Conservation (phyloP, 352 stramenopile species). For the Globisporangium emineosum region DNA sequence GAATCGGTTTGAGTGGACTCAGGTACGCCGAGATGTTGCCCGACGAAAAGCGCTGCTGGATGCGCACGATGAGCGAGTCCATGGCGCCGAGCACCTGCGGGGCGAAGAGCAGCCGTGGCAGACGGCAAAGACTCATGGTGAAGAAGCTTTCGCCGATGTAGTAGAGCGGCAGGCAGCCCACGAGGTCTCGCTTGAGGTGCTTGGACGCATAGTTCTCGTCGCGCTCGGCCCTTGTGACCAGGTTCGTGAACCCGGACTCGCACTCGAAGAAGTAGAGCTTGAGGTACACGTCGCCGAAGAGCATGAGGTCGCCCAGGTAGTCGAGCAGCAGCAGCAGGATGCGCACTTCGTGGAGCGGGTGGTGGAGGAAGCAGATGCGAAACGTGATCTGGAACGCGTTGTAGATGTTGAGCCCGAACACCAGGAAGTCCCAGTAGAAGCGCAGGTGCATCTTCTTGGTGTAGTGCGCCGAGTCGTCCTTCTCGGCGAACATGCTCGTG, state of each 20-base stretch:
- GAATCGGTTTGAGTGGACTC: constrained; percentile 57
- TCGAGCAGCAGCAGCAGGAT: constrained; percentile 36
- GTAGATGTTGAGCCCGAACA: constrained; percentile 55
- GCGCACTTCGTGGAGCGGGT: constrained; percentile 20
- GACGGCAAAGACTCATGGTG: constrained; percentile 47
- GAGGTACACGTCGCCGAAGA: constrained; percentile 55
- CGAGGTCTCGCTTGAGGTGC: constrained; percentile 39
- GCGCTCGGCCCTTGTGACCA: constrained; percentile 45
- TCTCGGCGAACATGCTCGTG: constrained; percentile 58
- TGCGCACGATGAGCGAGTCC: constrained; percentile 59
- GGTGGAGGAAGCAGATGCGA: constrained; percentile 57
- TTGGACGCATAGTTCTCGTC: constrained; percentile 39
- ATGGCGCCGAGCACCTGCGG: constrained; percentile 37
- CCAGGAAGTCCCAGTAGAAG: constrained; percentile 60
- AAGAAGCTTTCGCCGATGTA: constrained; percentile 60
- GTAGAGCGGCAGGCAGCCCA: constrained; percentile 55
- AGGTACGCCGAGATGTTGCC: constrained; percentile 66
- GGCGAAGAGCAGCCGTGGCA: constrained; percentile 52
- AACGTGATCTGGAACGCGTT: constrained; percentile 72
- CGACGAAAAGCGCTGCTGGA: constrained; percentile 63
- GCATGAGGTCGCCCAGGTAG: constrained; percentile 36
- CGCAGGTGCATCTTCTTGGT: constrained; percentile 48
- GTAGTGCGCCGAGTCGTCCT: constrained; percentile 43
- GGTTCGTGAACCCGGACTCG: constrained; percentile 43
- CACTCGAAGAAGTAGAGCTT: constrained; percentile 81